phyloP scores from a whole-genome alignment of 169 alveolate species.

The Plasmodium coatneyi region DNA sequence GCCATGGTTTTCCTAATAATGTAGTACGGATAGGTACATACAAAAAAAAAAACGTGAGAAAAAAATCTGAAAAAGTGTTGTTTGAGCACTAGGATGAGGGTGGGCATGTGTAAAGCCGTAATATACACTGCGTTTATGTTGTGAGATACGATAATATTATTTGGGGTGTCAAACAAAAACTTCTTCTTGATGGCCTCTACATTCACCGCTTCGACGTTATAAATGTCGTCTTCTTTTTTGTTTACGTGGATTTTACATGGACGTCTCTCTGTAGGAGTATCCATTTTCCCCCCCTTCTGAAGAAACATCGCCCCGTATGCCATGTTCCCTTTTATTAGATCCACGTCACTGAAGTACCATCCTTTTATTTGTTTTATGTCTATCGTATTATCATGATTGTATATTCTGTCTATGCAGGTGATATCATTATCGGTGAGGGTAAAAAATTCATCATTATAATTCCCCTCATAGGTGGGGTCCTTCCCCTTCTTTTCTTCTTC shows the following conservation, averaged over 20 bases:
- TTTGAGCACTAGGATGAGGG: conserved; percentile 30
- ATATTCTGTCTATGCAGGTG: conserved; percentile 24
- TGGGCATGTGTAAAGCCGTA: conserved; percentile 33
- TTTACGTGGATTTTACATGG: neutral
- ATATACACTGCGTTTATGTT: conserved; percentile 73
- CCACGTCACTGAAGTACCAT: conserved; percentile 37
- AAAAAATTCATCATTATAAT: neutral
- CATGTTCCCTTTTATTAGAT: conserved; percentile 16
- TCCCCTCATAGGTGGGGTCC: neutral
- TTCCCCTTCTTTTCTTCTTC: neutral
- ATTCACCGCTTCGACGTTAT: conserved; percentile 36
- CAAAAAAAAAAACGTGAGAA: conserved; percentile 71
- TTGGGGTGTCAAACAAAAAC: conserved; percentile 37
- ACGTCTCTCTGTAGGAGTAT: neutral
- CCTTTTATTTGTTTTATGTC: conserved; percentile 36
- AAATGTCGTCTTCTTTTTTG: conserved; percentile 28
- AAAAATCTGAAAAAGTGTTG: conserved; percentile 54
- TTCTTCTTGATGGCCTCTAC: conserved; percentile 29
- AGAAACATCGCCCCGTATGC: conserved; percentile 19
- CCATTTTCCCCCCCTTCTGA: neutral
- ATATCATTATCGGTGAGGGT: conserved; percentile 8
- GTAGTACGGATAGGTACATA: conserved; percentile 73
- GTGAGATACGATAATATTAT: conserved; percentile 54
- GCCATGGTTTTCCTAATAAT: conserved; percentile 61
- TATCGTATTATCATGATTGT: conserved; percentile 1